phyloP scores from a whole-genome alignment of 192 early-diverging fungal species.

The Blastocladiella britannica region DNA sequence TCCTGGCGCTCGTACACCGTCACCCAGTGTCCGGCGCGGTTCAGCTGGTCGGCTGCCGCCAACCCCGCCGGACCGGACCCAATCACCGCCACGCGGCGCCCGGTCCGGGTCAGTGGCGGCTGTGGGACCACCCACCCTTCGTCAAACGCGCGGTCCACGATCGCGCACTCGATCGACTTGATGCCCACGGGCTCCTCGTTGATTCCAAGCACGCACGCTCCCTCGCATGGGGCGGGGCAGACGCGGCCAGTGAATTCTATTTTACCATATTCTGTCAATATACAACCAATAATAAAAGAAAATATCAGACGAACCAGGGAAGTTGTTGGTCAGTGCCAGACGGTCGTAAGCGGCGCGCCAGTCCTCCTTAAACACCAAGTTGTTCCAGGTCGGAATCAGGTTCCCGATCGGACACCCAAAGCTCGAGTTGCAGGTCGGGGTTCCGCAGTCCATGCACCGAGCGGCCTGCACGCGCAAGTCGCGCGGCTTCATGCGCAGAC shows the following conservation, averaged over 20 bases:
- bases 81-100: conserved; percentile 65
- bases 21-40: conserved; percentile 83
- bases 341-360: conserved; percentile 90
- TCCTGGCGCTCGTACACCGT: conserved; percentile 97
- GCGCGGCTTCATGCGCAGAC: conserved; percentile 53
- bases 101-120: conserved; percentile 58
- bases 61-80: conserved; percentile 94
- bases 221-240: conserved; percentile 95
- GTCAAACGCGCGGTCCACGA: conserved; percentile 90
- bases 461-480: conserved; percentile 83
- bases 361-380: conserved; percentile 83
- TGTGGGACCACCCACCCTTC: conserved; percentile 91
- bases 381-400: conserved; percentile 98
- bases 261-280: no score
- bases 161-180: conserved; percentile 93
- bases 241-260: conserved; percentile 99
- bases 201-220: conserved; percentile 86
- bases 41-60: conserved; percentile 89
- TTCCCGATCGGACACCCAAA: conserved; percentile 96
- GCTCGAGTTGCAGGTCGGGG: conserved; percentile 90
- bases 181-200: conserved; percentile 85
- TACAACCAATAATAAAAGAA: no score
- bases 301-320: no score
- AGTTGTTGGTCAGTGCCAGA: conserved; percentile 92
- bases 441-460: conserved; percentile 94